Base-by-base conservation (phyloP, 148 eudicot species). In the Nyssa sinensis region DNA sequence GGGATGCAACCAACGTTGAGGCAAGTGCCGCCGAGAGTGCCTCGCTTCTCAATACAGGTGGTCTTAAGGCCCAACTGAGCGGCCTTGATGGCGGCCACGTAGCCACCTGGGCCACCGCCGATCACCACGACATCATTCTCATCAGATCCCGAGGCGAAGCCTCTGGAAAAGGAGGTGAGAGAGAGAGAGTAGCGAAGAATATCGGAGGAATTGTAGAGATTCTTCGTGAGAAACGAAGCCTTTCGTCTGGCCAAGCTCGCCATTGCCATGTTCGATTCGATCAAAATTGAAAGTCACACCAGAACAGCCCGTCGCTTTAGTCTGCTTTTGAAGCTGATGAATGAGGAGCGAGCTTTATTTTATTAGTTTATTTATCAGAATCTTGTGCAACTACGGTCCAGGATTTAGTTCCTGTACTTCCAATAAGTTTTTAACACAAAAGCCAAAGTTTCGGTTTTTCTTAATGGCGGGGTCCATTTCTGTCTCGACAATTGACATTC, bases 1-100 rank as follows among this genome's bases (percentile, higher is more conserved):
- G 98, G 98, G 64, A 91, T 94, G 51, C 98, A 94, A 3, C 97
- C 98, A 33, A 94, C 98, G 82, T 94, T 94, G 53, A 94, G 95
- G 70, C 98, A 91, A 41, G 98, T 94, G 57, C 98, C 97, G 14
- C 98, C 97, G 59, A 94, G 95, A 34, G 93, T 21, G 2, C 97
- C 98, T 33, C 97, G 90, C 84, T 91, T 94, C 86, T 94, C 98
- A 64, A 94, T 94, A 74, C 97, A 94, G n/a, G 98, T 92, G 4
- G 98, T 91, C 78, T 91, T 94, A 24, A 94, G 86, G 1, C 98
- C 97, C 0, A 94, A 78, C 83, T 94, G 98, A 28, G 98, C 98
- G 30, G 98, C 98, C 84, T 94, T 94, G 74, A 94, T 94, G 44
- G 97, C 97, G 29, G 97, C 97, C 0, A 94, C 98, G 67, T 94